These are phyloP conservation scores for Acrocalymma vagum DNA, from an alignment of 2,329 filamentous ascomycete species.

Conservation along the genomic window DNA sequence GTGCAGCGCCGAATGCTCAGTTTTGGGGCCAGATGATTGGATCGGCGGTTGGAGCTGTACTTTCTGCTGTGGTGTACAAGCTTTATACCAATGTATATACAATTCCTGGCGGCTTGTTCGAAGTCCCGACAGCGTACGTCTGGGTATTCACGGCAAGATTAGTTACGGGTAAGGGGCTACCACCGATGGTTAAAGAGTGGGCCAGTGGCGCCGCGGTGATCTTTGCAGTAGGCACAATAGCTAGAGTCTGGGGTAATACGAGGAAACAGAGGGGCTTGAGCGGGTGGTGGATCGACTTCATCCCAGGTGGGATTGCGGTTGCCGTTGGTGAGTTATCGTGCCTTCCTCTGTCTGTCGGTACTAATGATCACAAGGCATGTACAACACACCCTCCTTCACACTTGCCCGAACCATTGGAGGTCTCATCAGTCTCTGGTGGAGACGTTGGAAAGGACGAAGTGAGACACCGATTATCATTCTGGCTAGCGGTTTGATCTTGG, in stretches of 20 bases:
- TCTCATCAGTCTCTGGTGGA: constrained; percentile 80
- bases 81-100: constrained; percentile 90
- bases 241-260: constrained; percentile 62
- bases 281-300: constrained; percentile 72
- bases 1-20: constrained; percentile 91
- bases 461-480: constrained; percentile 88
- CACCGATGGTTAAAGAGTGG: constrained; percentile 82
- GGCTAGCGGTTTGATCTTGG: constrained; percentile 87
- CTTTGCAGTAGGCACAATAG: constrained; percentile 74
- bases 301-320: constrained; percentile 95
- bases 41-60: constrained; percentile 82
- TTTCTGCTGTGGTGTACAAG: constrained; percentile 87
- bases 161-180: constrained; percentile 89
- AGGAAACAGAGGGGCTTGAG: constrained; percentile 43
- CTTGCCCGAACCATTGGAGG: constrained; percentile 87
- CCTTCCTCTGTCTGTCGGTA: not conserved
- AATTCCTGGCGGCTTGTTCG: constrained; percentile 88
- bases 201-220: constrained; percentile 77
- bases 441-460: constrained; percentile 57
- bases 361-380: constrained; percentile 73
- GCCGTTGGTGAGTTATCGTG: constrained; percentile 73
- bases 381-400: constrained; percentile 96
- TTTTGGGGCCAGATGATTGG: constrained; percentile 98
- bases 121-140: constrained; percentile 93
- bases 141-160: constrained; percentile 97